These are phyloP conservation scores for Aspergillus texensis DNA, from an alignment of 2,329 filamentous ascomycete genomes.

Conservation along the genomic window DNA sequence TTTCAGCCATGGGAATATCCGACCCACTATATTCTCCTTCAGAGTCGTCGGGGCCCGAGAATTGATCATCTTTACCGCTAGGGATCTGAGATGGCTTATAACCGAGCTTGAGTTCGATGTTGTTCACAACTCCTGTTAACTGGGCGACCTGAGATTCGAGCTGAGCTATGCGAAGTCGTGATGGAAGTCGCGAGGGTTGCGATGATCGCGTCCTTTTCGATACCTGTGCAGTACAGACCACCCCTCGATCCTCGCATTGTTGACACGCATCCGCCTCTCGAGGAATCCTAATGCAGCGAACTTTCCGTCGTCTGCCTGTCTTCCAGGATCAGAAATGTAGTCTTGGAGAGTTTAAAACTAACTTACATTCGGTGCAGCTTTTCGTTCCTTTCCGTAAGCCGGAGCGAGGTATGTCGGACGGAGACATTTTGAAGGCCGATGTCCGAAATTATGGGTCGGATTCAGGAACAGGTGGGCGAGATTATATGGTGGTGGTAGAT, in stretches of 20 bases:
- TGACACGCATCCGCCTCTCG: constrained; percentile 19
- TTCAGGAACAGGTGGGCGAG: background rate
- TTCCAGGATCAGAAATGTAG: background rate
- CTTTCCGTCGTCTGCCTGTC: constrained; percentile 22
- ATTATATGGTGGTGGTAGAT: background rate
- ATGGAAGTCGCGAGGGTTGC: constrained; percentile 16
- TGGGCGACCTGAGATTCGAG: constrained; percentile 19
- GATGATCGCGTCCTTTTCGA: constrained; percentile 11
- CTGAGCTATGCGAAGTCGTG: constrained; percentile 22
- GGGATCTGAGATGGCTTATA: constrained; percentile 4
- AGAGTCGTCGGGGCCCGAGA: constrained; percentile 10
- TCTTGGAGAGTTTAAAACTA: background rate
- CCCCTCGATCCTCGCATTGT: constrained; percentile 22
- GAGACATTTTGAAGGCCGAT: background rate
- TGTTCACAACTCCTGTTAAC: constrained; percentile 16
- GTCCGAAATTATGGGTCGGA: constrained; percentile 1
- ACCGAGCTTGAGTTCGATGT: constrained; percentile 17
- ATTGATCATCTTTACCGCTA: background rate
- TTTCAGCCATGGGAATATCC: constrained; percentile 15
- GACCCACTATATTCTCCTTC: constrained; percentile 17
- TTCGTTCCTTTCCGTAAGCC: constrained; percentile 21
- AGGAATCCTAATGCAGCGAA: constrained; percentile 21
- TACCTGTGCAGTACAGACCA: constrained; percentile 18
- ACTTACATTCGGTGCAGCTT: constrained; percentile 26
- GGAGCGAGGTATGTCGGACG: constrained; percentile 12